phyloP scores from a whole-genome alignment of 2,329 filamentous ascomycete genomes.

The Pseudocercospora crystallina region DNA sequence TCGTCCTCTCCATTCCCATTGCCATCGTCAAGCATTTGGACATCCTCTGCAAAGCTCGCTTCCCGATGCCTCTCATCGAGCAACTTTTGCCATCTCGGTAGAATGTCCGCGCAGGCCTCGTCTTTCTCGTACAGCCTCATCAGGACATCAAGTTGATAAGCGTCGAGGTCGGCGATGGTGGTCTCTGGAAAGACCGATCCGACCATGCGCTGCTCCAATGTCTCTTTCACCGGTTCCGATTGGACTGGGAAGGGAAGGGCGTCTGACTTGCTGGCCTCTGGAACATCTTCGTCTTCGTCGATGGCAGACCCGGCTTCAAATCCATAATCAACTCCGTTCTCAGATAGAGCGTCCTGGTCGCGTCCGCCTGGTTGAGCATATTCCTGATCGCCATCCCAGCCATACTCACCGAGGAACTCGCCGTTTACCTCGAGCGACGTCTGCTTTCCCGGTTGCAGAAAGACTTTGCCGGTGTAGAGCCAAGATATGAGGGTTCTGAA shows the following conservation, averaged over 20 bases:
- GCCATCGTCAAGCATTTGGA: too few relatives aligned
- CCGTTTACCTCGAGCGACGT: neutral
- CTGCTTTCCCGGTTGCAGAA: neutral
- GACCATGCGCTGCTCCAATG: neutral
- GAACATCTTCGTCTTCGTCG: neutral
- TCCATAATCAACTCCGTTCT: neutral
- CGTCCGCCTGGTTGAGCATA: too few relatives aligned
- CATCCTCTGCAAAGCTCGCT: neutral
- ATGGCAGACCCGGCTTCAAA: neutral
- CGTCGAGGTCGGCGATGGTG: neutral
- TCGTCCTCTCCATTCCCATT: neutral
- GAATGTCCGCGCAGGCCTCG: neutral
- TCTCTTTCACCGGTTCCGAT: neutral
- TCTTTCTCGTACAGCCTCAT: neutral
- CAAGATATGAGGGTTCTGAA: slow-evolving; percentile 2
- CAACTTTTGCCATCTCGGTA: neutral
- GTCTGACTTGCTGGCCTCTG: too few relatives aligned
- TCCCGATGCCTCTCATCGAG: neutral
- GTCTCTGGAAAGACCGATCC: neutral
- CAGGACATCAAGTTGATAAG: slow-evolving; percentile 6
- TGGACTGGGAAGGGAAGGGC: neutral
- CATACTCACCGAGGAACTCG: too few relatives aligned
- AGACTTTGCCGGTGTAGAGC: slow-evolving; percentile 9
- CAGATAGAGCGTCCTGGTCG: neutral
- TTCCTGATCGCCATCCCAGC: neutral